Base-by-base conservation (phyloP, 2,329 filamentous ascomycete species). In the Trichoderma cornu-damae region DNA sequence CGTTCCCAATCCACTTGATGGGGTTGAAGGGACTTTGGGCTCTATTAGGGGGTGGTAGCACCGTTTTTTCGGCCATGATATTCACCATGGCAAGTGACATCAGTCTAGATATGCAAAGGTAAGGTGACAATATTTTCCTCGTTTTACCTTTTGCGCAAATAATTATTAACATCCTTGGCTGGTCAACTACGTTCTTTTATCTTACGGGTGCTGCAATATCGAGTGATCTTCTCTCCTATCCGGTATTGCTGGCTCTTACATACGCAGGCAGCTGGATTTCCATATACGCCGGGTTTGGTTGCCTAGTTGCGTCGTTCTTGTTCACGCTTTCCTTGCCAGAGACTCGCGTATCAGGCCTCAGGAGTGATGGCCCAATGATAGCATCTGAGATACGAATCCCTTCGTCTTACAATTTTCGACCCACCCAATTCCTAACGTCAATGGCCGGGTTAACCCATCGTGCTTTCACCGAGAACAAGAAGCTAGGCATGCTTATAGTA, bases 401-500 rank as follows among this genome's bases (percentile, higher is more conserved):
- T 34, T 52, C 49, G 28, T 52, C 12, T 43, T 43, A 43, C 26
- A 24, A 34, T 16, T 43, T 43, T 43, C 49, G 28, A 52, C 18
- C 43, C 18, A 43, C 12, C 6, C 37, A 16, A 14, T 43, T 52
- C 37, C 37, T 52, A 43, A 52, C 49, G 8, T 52, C 49, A 34
- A 43, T 52, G 49, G 38, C 28, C 12, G 38, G 49, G 8, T 34
- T 52, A 43, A 52, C 4, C 37, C 49, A 12, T 43, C 49, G 28
- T 18, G 4, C 2, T 43, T 52, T 52, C 6, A 14, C 49, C 49
- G 37, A 52, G 18, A 52, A 52, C 18, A 52, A 43, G 18, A 43
- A 52, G 28, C 49, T 43, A 24, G 49, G 49, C 49, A 43, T 52
- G 7, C 37, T 52, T 34, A 52, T 52, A 43, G 37, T 43, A 14